Evolutionary conservation across 805 yeast genomes (phyloP).

Genomic region (Ogataea pini): DNA sequence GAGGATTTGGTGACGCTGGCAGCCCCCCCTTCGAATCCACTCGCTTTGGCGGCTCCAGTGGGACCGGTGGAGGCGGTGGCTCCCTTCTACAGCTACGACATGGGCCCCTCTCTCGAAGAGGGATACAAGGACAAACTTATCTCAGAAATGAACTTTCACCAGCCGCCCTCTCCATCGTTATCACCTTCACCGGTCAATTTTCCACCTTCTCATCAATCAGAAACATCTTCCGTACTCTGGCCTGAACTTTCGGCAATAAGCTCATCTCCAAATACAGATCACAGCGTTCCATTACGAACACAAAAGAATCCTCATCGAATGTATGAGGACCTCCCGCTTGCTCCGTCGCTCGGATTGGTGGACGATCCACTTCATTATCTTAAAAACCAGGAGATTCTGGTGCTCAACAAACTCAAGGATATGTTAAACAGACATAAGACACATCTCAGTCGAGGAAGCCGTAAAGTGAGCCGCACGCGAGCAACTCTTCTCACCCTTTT

Average conservation of each 20-base stretch:
- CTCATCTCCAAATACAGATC: conserved; percentile 10
- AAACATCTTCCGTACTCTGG: conserved; percentile 2
- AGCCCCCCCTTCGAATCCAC: neutral
- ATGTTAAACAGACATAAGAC: conserved; percentile 30
- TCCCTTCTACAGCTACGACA: conserved; percentile 19
- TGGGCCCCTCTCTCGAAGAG: conserved; percentile 27
- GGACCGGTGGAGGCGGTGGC: too few relatives aligned
- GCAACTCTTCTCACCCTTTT: conserved; percentile 32
- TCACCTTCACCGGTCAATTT: too few relatives aligned
- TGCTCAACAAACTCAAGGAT: conserved; percentile 28
- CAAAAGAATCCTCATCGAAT: neutral
- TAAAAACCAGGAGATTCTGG: conserved; percentile 32
- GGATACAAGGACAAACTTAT: conserved; percentile 19
- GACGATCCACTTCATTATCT: conserved; percentile 38
- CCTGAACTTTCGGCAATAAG: neutral
- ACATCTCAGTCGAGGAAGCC: conserved; percentile 38
- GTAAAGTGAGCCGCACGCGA: conserved; percentile 34
- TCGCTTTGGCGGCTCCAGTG: too few relatives aligned
- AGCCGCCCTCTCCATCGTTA: conserved; percentile 1
- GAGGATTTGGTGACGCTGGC: conserved; percentile 19
- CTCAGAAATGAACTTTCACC: neutral
- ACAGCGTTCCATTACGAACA: neutral
- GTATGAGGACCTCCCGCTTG: conserved; percentile 9
- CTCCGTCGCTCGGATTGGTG: conserved; percentile 24
- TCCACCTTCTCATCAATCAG: conserved; percentile 8